A percentile compares a stretch with the other conserved stretches of the same genome.
These are phyloP conservation scores for Fusarium tanahbumbuense DNA, from an alignment of 2,329 filamentous ascomycete species.

Conservation along the genomic window DNA sequence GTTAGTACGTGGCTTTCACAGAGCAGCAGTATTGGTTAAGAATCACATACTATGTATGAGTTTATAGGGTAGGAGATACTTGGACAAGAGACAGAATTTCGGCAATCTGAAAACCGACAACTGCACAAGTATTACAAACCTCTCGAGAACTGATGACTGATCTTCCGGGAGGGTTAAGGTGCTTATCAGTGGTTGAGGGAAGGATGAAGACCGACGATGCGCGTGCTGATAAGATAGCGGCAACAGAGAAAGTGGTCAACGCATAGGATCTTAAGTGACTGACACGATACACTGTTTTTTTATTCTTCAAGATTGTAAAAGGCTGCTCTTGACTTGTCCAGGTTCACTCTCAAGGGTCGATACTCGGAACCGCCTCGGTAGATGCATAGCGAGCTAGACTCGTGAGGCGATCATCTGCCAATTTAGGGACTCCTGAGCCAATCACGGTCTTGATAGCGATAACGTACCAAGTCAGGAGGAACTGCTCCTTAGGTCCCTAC, in stretches of 20 bases:
- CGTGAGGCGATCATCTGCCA: constrained; percentile 46
- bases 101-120: background rate
- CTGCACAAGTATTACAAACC: background rate
- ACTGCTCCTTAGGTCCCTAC: background rate
- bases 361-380: constrained; percentile 39
- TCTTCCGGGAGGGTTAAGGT: background rate
- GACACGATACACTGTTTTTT: background rate
- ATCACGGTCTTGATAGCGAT: constrained; percentile 27
- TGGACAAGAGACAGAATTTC: background rate
- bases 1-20: constrained; percentile 3
- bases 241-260: background rate
- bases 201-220: background rate
- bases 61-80: background rate
- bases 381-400: constrained; percentile 34
- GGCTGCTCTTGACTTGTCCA: constrained; percentile 38
- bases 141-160: background rate
- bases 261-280: background rate
- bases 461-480: background rate
- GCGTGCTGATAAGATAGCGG: background rate
- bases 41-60: background rate
- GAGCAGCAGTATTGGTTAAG: background rate
- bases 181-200: background rate
- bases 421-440: constrained; percentile 30
- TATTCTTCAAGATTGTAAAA: background rate
- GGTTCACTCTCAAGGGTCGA: constrained; percentile 17